A percentile compares a stretch with the other conserved stretches of the same genome.
Evolutionary conservation across 192 early-diverging fungal species (phyloP).

Genomic region (Lobosporangium transversale): DNA sequence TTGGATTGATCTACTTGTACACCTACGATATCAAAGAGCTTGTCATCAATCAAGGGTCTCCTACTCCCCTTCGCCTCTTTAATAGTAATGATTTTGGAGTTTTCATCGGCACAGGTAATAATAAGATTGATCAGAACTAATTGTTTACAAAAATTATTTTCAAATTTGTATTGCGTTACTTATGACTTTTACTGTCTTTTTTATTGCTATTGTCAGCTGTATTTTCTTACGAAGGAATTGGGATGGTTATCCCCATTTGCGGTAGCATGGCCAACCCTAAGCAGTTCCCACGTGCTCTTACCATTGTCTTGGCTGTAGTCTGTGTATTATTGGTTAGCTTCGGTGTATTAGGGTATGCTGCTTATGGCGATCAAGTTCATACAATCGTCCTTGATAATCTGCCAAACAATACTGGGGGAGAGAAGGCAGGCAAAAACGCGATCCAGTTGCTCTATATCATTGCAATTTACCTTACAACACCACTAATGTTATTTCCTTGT

Average conservation of each 20-base stretch:
- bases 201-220: slow-evolving; percentile 76
- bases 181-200: not conserved
- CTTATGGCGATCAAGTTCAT: slow-evolving; percentile 83
- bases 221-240: slow-evolving; percentile 94
- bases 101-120: slow-evolving; percentile 56
- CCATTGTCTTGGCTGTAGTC: slow-evolving; percentile 74
- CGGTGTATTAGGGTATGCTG: slow-evolving; percentile 81
- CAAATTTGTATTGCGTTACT: no score
- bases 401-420: slow-evolving; percentile 55
- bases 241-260: slow-evolving; percentile 81
- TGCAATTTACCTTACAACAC: slow-evolving; percentile 90
- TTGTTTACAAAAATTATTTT: no score
- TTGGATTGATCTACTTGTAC: slow-evolving; percentile 83
- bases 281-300: slow-evolving; percentile 79
- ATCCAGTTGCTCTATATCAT: slow-evolving; percentile 88
- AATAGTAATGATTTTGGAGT: slow-evolving; percentile 48
- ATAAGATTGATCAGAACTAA: not conserved
- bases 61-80: slow-evolving; percentile 67
- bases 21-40: slow-evolving; percentile 77
- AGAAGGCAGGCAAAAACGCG: slow-evolving; percentile 65
- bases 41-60: slow-evolving; percentile 56
- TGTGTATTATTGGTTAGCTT: slow-evolving; percentile 76
- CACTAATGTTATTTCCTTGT: slow-evolving; percentile 86
- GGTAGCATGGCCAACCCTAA: slow-evolving; percentile 90
- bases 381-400: slow-evolving; percentile 88